Base-by-base conservation (phyloP, 1,139 yeast genomes). In the Tardiomyces digboiensis region DNA sequence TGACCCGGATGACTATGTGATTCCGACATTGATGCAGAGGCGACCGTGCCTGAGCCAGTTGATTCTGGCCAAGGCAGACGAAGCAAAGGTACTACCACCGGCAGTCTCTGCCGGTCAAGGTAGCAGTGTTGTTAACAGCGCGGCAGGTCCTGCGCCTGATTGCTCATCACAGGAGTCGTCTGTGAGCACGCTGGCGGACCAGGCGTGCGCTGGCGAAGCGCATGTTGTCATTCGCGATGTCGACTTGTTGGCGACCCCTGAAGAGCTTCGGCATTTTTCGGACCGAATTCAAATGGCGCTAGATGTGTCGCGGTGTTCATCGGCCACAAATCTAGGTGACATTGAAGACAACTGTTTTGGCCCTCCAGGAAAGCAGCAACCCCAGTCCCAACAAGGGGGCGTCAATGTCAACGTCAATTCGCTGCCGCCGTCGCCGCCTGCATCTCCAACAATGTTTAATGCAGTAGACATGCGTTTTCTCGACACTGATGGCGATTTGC, bases 381-480 rank as follows among this genome's bases (percentile, higher is more conserved):
- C n/a, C n/a, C n/a, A n/a, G n/a, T n/a, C n/a, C n/a, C n/a, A n/a
- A n/a, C n/a, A n/a, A n/a, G n/a, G n/a, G n/a, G n/a, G n/a, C n/a
- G n/a, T n/a, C n/a, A n/a, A n/a, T n/a, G n/a, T n/a, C n/a, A n/a
- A n/a, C n/a, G n/a, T n/a, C n/a, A n/a, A n/a, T n/a, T 38, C 45
- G 36, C 38, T 42, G 23, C 48, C 48, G 19, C 46, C 46, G 13
- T 44, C 50, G 14, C 50, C 47, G 18, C 50, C 50, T 2, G 33
- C 40, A 41, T 46, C 50, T 2, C 47, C 48, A 6, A 26, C 23
- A 38, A 38, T n/a, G n/a, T n/a, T n/a, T n/a, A n/a, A n/a, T n/a
- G n/a, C n/a, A n/a, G n/a, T n/a, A n/a, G n/a, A n/a, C n/a, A n/a
- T n/a, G n/a, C 8, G 33, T 8, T 4, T 26, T 16, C 8, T 16